Evolutionary conservation across 2,329 filamentous ascomycete genomes (phyloP), one percentile per base, ranked within the genome.

Genomic region (Pestalotiopsis sp.): DNA sequence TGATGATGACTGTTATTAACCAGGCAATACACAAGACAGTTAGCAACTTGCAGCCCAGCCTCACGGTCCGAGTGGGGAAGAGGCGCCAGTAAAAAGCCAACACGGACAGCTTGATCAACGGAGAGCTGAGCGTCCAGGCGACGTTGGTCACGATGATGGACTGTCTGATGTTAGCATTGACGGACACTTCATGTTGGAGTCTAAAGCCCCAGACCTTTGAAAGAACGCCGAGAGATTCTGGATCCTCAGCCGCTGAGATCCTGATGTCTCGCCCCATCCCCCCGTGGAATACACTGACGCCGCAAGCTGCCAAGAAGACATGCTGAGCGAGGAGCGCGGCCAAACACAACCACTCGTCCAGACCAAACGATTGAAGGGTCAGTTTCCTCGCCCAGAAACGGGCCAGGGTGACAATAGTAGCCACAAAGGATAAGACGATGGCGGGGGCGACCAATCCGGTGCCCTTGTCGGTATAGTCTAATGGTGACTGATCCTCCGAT

Each of bases 1-100:
- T 9, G 7, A 71, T 66, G 11, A 27, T 11, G 7, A 70, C 49
- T 2, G 68, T 36, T 20, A 72, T 56, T 7, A 14, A 17, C 71
- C 71, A 72, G 27, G 57, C 52, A 31, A 38, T 67, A 61, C 23
- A 68, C 12, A 68, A 17, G 11, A n/a, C 17, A 27, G 11, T 9
- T 6, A 59, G 57, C 6, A 59, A 25, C 57, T 59, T 59, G 57
- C 57, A 59, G 7, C 57, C 27, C 14, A 59, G 2, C 17, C 12
- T 36, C 27, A 59, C 11, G 5, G 23, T 13, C 5, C 23, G 27
- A 31, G 57, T 59, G n/a, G 57, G 57, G 57, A 59, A 59, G 3
- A 59, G 11, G 12, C 57, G 57, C 57, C 57, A 59, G 20, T 59
- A 59, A 7, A 59, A 27, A 59, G 57, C 57, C 23, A 59, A n/a